Evolutionary conservation across 768 basidiomycete species (phyloP), one percentile per base, ranked within the genome.

Genomic region (Trametes villosa): DNA sequence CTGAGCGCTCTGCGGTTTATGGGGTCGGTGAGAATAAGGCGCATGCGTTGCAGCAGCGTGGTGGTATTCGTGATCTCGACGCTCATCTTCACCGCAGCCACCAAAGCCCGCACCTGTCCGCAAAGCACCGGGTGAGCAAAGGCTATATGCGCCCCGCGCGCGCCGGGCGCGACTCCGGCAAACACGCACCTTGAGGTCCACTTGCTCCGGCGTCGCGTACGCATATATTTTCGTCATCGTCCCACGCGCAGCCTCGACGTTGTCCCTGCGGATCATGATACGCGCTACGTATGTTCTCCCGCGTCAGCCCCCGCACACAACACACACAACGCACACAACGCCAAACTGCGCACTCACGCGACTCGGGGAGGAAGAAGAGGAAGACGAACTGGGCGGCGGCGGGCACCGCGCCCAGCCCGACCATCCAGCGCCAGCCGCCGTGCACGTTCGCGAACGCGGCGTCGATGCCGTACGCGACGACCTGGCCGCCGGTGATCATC

Each of bases 371-470:
- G 69, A 88, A 85, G 55, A 84, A 76, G 51, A 92, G 68, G 54
- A 86, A 74, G 3, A 80, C 44, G 36, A 87, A 76, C 67, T 92
- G 91, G 6, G 91, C 57, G 3, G 73, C 86, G 1, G 89, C 86
- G 1, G 89, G 89, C 2, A 89, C 76, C 1, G 83, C 83, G 15
- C 91, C 89, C 2, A 93, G 75, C 4, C 89, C 92, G 17, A 91
- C 88, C 88, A 92, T 90, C 85, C 85, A 93, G 52, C 92, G 76
- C 92, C 92, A 94, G 2, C 92, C 92, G 3, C 79, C 74, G 31
- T 73, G 72, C 53, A 82, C 73, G 57, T 82, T 81, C 59, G 78
- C 82, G 65, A 89, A 89, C 2, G 82, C 87, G 24, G 87, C 87
- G 26, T 84, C 88, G 55, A 87, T 86, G 20, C 84, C 87, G 68